phyloP scores from a whole-genome alignment of 305 asterid species.

The Solanum hybrid region DNA sequence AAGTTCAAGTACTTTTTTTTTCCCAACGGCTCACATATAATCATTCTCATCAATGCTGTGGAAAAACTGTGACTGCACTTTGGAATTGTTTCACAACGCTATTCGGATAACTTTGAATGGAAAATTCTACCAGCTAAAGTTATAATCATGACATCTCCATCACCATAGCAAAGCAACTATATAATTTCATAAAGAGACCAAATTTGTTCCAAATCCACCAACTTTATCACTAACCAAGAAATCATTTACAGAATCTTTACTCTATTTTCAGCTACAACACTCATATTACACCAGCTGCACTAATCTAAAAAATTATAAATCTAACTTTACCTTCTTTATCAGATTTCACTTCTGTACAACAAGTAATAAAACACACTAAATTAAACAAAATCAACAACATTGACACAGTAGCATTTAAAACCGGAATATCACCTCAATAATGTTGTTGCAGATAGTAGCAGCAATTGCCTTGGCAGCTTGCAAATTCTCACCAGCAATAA shows the following conservation, averaged over 20 bases:
- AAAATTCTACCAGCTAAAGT: neutral
- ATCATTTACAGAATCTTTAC: neutral
- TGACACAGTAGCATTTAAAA: conserved; percentile 4
- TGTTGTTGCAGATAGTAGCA: conserved; percentile 56
- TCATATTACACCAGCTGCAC: neutral
- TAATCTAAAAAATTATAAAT: neutral
- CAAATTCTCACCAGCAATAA: conserved; percentile 86
- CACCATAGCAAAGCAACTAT: neutral
- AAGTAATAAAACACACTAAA: neutral
- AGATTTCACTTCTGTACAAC: neutral
- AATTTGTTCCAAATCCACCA: neutral
- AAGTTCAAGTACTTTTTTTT: neutral
- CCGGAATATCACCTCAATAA: conserved; percentile 72
- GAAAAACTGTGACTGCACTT: neutral
- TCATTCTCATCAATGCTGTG: neutral
- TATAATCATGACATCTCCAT: neutral
- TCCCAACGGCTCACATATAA: neutral
- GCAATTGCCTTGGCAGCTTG: conserved; percentile 79
- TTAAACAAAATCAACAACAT: neutral
- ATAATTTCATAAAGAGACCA: neutral
- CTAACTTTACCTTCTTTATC: neutral
- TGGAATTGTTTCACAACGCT: neutral
- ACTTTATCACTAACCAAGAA: neutral
- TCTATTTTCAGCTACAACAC: neutral
- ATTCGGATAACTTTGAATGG: neutral